Base-by-base conservation (phyloP, 1,284 basidiomycete genomes). In the Sphagnurus paluster region DNA sequence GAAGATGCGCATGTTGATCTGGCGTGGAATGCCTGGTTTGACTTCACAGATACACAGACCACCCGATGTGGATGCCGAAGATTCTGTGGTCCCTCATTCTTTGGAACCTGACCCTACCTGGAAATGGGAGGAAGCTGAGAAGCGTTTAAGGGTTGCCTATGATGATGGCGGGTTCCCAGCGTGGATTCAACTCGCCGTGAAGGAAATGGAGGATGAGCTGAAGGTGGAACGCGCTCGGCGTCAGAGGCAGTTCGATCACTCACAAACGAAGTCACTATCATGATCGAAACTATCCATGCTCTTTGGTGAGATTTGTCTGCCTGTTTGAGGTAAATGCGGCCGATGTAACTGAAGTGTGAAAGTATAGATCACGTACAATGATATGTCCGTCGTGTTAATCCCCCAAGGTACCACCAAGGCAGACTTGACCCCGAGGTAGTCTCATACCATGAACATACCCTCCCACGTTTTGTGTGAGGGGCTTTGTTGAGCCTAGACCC, bases 121-220 rank as follows among this genome's bases (percentile, higher is more conserved):
- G 79, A 71, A 59, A 10, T 79, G 72, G 76, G 62, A 70, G 2
- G 76, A 72, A 1, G 75, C 79, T 0, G 69, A 83, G 53, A 57
- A 70, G 32, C 68, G 82, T 13, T 59, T 87, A 10, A 62, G 66
- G 33, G 67, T 60, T 5, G 81, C 80, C 0, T 87, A 76, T 54
- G 76, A 82, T 5, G 60, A 72, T 21, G 79, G 76, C 8, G 82
- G 84, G 0, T 63, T 84, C 21, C 54, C 68, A 0, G 66, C 70
- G 1, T 84, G 82, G 80, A 64, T 66, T 11, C 69, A 78, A 39
- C 68, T 67, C 10, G 79, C 71, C 1, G 48, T 70, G 41, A 66
- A 62, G 25, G 83, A 85, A 59, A 43, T 81, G 38, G 81, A 84
- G 53, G 70, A 69, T 0, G 83, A 86, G 54, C 68, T 64, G 1